A percentile compares a stretch with the other conserved stretches of the same genome.
Evolutionary conservation across 139 green algal genomes (phyloP).

Genomic region (Edaphochlamys debaryana): DNA sequence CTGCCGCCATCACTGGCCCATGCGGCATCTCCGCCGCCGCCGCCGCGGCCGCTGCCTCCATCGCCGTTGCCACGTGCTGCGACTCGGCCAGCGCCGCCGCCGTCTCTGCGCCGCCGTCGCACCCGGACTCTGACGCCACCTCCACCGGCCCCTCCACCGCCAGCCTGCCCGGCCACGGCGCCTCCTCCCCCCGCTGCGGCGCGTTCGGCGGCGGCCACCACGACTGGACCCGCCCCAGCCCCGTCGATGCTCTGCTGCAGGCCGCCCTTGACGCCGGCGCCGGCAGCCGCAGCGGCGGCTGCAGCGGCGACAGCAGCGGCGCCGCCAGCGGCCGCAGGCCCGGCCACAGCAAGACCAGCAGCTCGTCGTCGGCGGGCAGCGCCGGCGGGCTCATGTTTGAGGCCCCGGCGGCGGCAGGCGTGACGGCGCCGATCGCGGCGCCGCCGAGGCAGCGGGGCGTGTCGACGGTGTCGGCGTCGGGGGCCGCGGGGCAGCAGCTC

Average conservation of each 20-base stretch:
- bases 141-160: conserved; percentile 6
- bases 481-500: too few species aligned
- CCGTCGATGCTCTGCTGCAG: conserved; percentile 29
- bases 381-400: background rate
- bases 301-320: background rate
- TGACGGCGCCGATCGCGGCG: background rate
- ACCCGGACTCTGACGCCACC: conserved; percentile 4
- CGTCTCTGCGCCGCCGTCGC: background rate
- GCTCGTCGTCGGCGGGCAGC: conserved; percentile 6
- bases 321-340: background rate
- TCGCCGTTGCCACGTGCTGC: background rate
- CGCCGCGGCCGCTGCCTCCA: too few species aligned
- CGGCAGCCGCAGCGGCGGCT: background rate
- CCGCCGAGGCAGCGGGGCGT: too few species aligned
- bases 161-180: background rate
- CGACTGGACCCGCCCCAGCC: conserved; percentile 26
- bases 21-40: background rate
- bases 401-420: background rate
- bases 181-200: conserved; percentile 10
- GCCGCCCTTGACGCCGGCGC: conserved; percentile 9
- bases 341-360: conserved; percentile 31
- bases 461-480: too few species aligned
- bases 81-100: background rate
- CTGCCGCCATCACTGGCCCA: background rate
- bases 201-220: background rate